Conservation (phyloP, 1,284 basidiomycete genomes). For the Chiua sp. region DNA sequence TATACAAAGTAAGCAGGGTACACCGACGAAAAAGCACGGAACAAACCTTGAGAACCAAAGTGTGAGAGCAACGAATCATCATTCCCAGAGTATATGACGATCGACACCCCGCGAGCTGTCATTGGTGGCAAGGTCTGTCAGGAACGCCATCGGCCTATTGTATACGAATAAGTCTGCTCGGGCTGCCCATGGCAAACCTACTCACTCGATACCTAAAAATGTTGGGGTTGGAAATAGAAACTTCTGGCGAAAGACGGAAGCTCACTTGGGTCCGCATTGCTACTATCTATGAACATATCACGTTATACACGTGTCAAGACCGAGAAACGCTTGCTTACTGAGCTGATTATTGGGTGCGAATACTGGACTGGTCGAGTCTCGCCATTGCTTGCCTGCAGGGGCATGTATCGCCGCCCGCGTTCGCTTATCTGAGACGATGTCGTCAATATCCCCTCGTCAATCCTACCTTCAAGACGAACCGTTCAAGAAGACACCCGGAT, state of each 20-base stretch:
- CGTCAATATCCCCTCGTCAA: not conserved
- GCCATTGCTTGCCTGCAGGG: constrained; percentile 40
- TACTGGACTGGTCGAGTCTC: constrained; percentile 30
- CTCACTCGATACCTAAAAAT: constrained; percentile 56
- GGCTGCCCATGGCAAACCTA: not conserved
- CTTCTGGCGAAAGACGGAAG: constrained; percentile 4
- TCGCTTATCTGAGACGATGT: constrained; percentile 46
- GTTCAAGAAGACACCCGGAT: too few species aligned
- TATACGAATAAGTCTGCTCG: not conserved
- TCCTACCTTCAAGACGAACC: too few species aligned
- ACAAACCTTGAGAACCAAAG: constrained; percentile 63
- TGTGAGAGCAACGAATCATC: constrained; percentile 70
- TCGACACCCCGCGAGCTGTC: constrained; percentile 49
- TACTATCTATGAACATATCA: constrained; percentile 8
- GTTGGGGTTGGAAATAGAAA: too few species aligned
- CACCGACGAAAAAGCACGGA: not conserved
- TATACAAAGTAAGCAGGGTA: constrained; percentile 10
- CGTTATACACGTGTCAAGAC: not conserved
- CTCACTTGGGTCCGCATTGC: constrained; percentile 50
- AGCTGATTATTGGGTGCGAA: constrained; percentile 42
- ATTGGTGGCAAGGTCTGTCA: constrained; percentile 67
- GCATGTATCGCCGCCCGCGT: constrained; percentile 68
- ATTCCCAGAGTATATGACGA: constrained; percentile 71
- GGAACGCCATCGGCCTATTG: constrained; percentile 64
- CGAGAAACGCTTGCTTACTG: constrained; percentile 25